Conservation (phyloP, 768 basidiomycete genomes). For the Lactifluus hygrophoroides region DNA sequence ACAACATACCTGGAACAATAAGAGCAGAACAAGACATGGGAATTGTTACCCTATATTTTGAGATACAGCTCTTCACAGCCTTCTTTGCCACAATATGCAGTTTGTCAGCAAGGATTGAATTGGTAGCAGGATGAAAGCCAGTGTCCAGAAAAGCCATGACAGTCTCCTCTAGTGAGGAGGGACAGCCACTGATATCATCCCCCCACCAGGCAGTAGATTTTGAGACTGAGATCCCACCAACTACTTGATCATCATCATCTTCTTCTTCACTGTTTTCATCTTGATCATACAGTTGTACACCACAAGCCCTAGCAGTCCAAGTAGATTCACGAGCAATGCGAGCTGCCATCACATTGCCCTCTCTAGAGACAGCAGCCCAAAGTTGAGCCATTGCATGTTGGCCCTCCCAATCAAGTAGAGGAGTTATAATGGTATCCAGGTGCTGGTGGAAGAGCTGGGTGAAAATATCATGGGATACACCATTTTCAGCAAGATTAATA, state of each 20-base stretch:
- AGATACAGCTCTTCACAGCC: slow-evolving; percentile 34
- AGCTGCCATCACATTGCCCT: slow-evolving; percentile 21
- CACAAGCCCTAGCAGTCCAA: slow-evolving; percentile 25
- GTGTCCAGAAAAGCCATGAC: slow-evolving; percentile 46
- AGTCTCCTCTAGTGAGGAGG: slow-evolving; percentile 57
- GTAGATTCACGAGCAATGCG: slow-evolving; percentile 22
- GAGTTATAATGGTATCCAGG: slow-evolving; percentile 23
- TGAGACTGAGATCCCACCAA: slow-evolving; percentile 22
- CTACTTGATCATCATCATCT: slow-evolving; percentile 12
- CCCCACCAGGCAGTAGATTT: slow-evolving; percentile 61
- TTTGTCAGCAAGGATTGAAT: slow-evolving; percentile 45
- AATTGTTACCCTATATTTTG: slow-evolving; percentile 41
- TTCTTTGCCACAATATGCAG: slow-evolving; percentile 40
- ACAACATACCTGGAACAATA: slow-evolving; percentile 43
- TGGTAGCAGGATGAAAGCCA: slow-evolving; percentile 46
- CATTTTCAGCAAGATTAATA: slow-evolving; percentile 58
- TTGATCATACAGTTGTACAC: slow-evolving; percentile 19
- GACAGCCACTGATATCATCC: slow-evolving; percentile 52
- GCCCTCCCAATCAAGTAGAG: slow-evolving; percentile 23
- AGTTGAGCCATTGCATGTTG: slow-evolving; percentile 21
- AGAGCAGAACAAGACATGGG: slow-evolving; percentile 55
- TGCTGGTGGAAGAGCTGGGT: slow-evolving; percentile 21
- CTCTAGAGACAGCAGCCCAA: slow-evolving; percentile 21
- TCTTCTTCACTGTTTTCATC: slow-evolving; percentile 24
- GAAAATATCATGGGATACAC: slow-evolving; percentile 40